Evolutionary conservation across 2,329 filamentous ascomycete species (phyloP).

Genomic region (Cyphellophora europaea): DNA sequence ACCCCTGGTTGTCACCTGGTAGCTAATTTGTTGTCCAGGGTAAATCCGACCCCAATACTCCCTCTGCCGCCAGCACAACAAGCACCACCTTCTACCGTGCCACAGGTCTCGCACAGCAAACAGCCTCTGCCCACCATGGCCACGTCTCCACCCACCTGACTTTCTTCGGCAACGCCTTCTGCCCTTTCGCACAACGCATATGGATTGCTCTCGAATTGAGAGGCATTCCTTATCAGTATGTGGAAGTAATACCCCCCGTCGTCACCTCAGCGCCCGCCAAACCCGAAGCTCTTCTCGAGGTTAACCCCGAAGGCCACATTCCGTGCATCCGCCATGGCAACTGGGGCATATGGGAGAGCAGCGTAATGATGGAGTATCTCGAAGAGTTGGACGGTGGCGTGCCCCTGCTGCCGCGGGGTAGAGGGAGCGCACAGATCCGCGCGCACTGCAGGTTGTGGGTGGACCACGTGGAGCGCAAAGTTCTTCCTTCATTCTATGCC

Average conservation of each 20-base stretch:
- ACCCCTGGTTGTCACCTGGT: no score
- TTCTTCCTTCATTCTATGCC: constrained; percentile 68
- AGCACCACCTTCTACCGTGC: constrained; percentile 14
- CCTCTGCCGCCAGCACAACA: background rate
- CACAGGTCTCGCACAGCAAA: constrained; percentile 56
- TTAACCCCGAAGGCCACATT: constrained; percentile 67
- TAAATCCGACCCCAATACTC: background rate
- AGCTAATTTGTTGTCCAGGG: no score
- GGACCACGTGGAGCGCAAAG: constrained; percentile 68
- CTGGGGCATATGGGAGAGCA: constrained; percentile 76
- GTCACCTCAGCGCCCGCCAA: constrained; percentile 27
- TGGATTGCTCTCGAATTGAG: constrained; percentile 85
- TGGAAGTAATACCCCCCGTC: constrained; percentile 48
- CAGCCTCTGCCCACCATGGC: constrained; percentile 59
- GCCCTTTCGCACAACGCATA: constrained; percentile 77
- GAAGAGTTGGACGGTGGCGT: constrained; percentile 60
- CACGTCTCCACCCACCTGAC: constrained; percentile 56
- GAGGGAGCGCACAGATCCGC: constrained; percentile 53
- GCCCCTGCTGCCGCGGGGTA: constrained; percentile 43
- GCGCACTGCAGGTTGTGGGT: constrained; percentile 73
- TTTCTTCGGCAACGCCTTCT: constrained; percentile 75
- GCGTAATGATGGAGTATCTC: constrained; percentile 77
- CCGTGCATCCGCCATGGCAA: constrained; percentile 68
- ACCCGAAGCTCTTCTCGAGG: constrained; percentile 62
- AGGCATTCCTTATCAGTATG: constrained; percentile 70